Evolutionary conservation across 2,329 filamentous ascomycete genomes (phyloP), one percentile per base, ranked within the genome.

Genomic region (Alternaria atra): DNA sequence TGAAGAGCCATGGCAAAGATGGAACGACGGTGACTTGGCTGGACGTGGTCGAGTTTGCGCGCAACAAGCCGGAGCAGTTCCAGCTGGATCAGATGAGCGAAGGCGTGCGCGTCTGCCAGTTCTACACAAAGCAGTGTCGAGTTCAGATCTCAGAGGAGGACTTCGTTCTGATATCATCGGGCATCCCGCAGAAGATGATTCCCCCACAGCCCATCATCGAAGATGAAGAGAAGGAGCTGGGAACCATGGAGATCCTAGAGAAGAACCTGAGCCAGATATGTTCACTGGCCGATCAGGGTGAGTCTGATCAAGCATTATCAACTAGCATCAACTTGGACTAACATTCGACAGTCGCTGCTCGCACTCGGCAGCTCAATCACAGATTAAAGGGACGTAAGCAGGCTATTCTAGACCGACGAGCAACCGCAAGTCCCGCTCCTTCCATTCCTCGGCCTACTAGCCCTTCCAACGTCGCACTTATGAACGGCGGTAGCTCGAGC

Each of bases 91-190:
- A 91, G 58, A 85, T 86, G 63, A 84, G 87, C 44, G 90, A 91
- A 66, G 90, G 91, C 20, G 81, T 86, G 54, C 86, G 90, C 47
- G 88, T 90, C 54, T 96, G 93, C 74, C 91, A 92, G 64, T 95
- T 97, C 77, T 88, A 89, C 73, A 89, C 92, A 65, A 93, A 93
- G 73, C 91, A 93, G 62, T 86, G 90, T 66, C 87, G 91, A 48
- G 90, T 96, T 8, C 92, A 97, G 80, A 94, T 97, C 63, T 89
- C 88, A 17, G 92, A 96, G 77, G 92, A 96, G 75, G 93, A 97
- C 75, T 97, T 90, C 84, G 86, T 93, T 42, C 82, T 97, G 66
- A 94, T 97, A 67, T 88, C 89, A 55, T 94, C 91, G 39, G 92
- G 93, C 29, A 91, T 92, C 66, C 87, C 94, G 10, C 91, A 96